Percentiles rank a stretch among this genome's conserved stretches.
phyloP scores from a whole-genome alignment of 2,329 filamentous ascomycete genomes.

The Didymella arachidicola region DNA sequence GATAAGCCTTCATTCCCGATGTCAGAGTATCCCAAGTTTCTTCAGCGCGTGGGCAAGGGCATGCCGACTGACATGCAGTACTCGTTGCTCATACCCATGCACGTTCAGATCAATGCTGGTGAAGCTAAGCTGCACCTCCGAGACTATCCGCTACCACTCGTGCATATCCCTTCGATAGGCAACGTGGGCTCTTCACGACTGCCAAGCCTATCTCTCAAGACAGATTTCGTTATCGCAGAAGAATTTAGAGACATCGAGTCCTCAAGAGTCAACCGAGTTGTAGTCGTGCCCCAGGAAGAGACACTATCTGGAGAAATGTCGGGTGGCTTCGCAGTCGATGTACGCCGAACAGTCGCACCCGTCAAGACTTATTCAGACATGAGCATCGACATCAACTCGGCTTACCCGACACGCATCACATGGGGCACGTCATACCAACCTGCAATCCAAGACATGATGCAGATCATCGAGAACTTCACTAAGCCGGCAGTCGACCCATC shows the following conservation, averaged over 20 bases:
- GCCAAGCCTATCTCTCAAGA: constrained; percentile 82
- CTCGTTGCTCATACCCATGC: constrained; percentile 87
- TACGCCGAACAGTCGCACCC: constrained; percentile 88
- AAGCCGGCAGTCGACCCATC: constrained; percentile 95
- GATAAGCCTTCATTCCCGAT: constrained; percentile 94
- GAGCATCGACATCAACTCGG: constrained; percentile 89
- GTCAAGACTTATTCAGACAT: constrained; percentile 98
- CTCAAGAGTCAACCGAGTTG: constrained; percentile 78
- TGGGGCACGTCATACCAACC: constrained; percentile 99
- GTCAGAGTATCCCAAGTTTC: constrained; percentile 79
- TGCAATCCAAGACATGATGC: constrained; percentile 99
- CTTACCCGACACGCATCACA: constrained; percentile 88
- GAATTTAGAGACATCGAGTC: constrained; percentile 86
- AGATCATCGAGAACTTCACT: constrained; percentile 96
- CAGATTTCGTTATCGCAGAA: constrained; percentile 95
- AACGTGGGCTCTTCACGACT: constrained; percentile 79
- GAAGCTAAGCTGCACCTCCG: constrained; percentile 86
- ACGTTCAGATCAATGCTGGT: constrained; percentile 86
- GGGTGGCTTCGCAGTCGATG: constrained; percentile 80
- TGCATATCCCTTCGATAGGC: constrained; percentile 87
- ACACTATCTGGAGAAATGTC: constrained; percentile 63
- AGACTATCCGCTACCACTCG: constrained; percentile 90
- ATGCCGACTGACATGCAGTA: constrained; percentile 94
- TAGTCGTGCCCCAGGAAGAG: constrained; percentile 78
- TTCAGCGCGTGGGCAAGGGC: constrained; percentile 92